Evolutionary conservation across 352 stramenopile genomes (phyloP), one percentile per base, ranked within the genome.

Genomic region (Pythium pyrilobum): DNA sequence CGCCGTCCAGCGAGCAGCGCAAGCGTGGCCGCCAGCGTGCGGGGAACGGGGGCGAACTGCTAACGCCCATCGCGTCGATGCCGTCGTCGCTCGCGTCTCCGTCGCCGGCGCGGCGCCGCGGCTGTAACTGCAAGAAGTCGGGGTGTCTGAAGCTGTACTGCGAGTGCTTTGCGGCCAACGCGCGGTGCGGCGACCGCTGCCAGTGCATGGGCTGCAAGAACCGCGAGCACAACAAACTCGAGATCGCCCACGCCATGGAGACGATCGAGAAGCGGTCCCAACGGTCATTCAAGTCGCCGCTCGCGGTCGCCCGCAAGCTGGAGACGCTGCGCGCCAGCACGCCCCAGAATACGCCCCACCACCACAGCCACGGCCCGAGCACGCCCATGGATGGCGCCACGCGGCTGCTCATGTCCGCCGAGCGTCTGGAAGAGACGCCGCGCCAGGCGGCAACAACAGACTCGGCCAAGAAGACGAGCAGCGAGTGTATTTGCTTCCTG

Each of bases 91-190:
- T 40, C 15, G 38, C 34, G 23, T 45, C 56, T n/a, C 58, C 58
- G 23, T 57, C 58, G 8, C 50, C 58, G 7, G 56, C 40, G 28
- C 66, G 62, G 38, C 75, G 69, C 12, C 74, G 74, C 21, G 77
- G 79, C 39, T 99, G 96, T 69, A 98, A 96, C 56, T 98, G 95
- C 72, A 98, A 98, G 71, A 98, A 98, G 52, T 98, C 92, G 0
- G 82, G 87, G 52, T 99, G 96, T 64, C 82, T 98, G 16, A 98
- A 99, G 71, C 77, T 98, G 34, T 93, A 93, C 50, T 93, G 82
- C 61, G 77, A 91, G 58, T 93, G 83, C 45, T 91, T 93, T 53
- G 67, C 77, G 11, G 64, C 64, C 12, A 71, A 71, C 36, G 55
- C 47, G 31, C 69, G 75, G 36, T 93, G 80, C 51, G 62, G 64